Percentiles rank a stretch among this genome's conserved stretches.
Evolutionary conservation across 2,329 filamentous ascomycete species (phyloP).

Genomic region (Clonostachys rosea): DNA sequence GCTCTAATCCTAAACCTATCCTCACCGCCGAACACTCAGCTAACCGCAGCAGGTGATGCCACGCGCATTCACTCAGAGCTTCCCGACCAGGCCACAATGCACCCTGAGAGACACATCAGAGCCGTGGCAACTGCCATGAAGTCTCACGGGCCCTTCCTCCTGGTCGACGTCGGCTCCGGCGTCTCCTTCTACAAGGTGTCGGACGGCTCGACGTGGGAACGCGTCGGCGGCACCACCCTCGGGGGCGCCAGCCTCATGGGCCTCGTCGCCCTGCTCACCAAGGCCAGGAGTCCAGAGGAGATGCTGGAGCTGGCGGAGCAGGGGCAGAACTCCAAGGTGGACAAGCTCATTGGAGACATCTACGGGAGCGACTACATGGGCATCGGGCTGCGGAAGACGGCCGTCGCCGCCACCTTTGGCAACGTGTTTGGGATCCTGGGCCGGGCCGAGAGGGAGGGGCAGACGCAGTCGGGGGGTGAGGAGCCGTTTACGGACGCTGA

Average conservation of each 20-base stretch:
- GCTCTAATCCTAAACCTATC: too few species aligned
- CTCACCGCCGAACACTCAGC: too few species aligned
- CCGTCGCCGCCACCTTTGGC: constrained; percentile 93
- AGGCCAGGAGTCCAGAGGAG: constrained; percentile 92
- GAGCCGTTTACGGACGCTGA: constrained; percentile 71
- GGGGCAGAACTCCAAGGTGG: constrained; percentile 89
- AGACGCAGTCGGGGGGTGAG: constrained; percentile 19
- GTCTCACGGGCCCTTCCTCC: constrained; percentile 86
- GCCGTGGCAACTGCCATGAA: constrained; percentile 77
- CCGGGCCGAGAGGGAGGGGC: constrained; percentile 70
- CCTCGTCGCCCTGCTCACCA: constrained; percentile 82
- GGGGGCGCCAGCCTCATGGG: constrained; percentile 98
- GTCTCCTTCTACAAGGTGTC: constrained; percentile 97
- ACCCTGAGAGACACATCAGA: constrained; percentile 87
- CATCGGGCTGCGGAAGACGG: constrained; percentile 91
- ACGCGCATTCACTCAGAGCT: constrained; percentile 87
- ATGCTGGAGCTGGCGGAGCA: constrained; percentile 90
- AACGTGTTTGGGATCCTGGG: constrained; percentile 94
- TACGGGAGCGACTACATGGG: constrained; percentile 95
- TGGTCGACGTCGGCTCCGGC: constrained; percentile 97
- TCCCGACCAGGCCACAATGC: constrained; percentile 93
- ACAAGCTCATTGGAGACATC: constrained; percentile 96
- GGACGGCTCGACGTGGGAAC: constrained; percentile 78
- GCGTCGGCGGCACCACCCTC: constrained; percentile 90
- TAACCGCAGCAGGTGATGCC: too few species aligned